These are phyloP conservation scores for Infundibulicybe gibba DNA, from an alignment of 768 basidiomycete species.

Conservation along the genomic window DNA sequence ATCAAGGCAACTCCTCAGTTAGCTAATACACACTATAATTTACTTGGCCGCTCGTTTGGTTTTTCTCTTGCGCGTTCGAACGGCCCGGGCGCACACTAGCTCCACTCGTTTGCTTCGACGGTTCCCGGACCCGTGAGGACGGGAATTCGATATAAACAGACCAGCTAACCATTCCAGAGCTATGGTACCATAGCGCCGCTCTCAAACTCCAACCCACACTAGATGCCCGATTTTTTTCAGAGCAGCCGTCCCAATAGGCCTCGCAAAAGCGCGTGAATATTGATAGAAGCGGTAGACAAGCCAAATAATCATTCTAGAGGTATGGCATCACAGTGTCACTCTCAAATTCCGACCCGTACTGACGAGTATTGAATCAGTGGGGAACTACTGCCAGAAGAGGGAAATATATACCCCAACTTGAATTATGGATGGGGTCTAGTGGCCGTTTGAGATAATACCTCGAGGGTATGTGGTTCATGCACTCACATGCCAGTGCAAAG, in stretches of 20 bases:
- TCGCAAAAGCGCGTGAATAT: too few species aligned
- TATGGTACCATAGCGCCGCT: slow-evolving; percentile 35
- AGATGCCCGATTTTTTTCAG: too few species aligned
- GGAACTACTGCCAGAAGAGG: neutral
- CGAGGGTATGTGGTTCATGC: neutral
- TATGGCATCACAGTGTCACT: slow-evolving; percentile 34
- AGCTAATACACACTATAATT: too few species aligned
- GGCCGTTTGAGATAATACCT: neutral
- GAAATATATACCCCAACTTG: slow-evolving; percentile 45
- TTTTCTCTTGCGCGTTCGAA: too few species aligned
- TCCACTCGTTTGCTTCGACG: too few species aligned
- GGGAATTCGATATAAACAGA: too few species aligned
- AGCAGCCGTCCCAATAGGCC: too few species aligned
- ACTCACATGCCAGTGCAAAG: slow-evolving; percentile 32
- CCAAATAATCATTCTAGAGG: slow-evolving; percentile 3
- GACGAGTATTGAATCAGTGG: neutral
- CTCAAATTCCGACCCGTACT: slow-evolving; percentile 55
- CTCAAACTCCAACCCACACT: slow-evolving; percentile 51
- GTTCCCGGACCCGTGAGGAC: too few species aligned
- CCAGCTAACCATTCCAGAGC: slow-evolving; percentile 4
- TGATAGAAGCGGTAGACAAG: too few species aligned
- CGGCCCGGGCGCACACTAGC: too few species aligned
- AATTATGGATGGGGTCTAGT: slow-evolving; percentile 50
- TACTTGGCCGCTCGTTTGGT: too few species aligned
- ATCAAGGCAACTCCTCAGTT: too few species aligned